Percentiles rank a stretch among this genome's conserved stretches.
phyloP scores from a whole-genome alignment of 2,329 filamentous ascomycete genomes.

The Coleophoma crateriformis region DNA sequence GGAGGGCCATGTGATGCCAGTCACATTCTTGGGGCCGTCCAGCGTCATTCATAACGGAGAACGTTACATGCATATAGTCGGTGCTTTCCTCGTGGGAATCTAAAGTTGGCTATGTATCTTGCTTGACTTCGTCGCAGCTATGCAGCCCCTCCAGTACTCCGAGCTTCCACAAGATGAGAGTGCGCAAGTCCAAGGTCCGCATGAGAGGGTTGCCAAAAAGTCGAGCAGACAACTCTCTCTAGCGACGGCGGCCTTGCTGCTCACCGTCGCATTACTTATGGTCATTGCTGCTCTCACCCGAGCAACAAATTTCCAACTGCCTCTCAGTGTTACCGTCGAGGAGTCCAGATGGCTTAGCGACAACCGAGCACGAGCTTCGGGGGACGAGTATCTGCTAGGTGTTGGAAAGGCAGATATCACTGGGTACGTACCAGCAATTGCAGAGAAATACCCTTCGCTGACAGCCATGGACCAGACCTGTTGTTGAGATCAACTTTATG shows the following conservation, averaged over 20 bases:
- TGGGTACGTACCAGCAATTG: constrained; percentile 31
- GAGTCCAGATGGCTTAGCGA: constrained; percentile 3
- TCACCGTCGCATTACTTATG: constrained; percentile 1
- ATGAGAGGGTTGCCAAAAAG: constrained; percentile 2
- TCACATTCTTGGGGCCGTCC: neutral
- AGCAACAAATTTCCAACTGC: neutral
- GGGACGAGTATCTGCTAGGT: constrained; percentile 51
- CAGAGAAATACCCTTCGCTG: constrained; percentile 1
- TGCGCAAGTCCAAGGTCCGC: neutral
- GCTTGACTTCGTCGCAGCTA: neutral
- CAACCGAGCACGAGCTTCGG: constrained; percentile 12
- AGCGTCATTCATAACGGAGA: neutral
- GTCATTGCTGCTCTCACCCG: neutral
- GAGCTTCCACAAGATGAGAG: constrained; percentile 1
- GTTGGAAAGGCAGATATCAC: constrained; percentile 70
- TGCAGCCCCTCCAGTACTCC: neutral
- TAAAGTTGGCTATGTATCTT: no score
- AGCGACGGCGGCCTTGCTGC: neutral
- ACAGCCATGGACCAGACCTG: constrained; percentile 40
- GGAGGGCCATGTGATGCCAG: neutral
- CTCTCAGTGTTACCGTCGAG: neutral
- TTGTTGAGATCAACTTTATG: constrained; percentile 88
- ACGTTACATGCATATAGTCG: neutral
- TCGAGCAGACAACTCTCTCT: neutral
- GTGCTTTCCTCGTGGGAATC: neutral